phyloP scores from a whole-genome alignment of 192 early-diverging fungal species.

The Piromyces finnis region DNA sequence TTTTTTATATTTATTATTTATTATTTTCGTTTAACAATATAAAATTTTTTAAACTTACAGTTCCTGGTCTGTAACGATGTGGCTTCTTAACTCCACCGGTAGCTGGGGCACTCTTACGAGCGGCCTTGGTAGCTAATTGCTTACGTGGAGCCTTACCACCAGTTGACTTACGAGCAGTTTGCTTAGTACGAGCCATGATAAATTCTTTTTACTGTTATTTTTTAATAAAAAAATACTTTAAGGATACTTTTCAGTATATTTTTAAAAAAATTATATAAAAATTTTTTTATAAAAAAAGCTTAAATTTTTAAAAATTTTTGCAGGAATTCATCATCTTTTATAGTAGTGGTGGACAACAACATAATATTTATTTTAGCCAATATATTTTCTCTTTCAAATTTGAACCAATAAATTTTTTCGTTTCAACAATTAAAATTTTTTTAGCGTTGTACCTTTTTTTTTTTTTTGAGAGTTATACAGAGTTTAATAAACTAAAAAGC shows the following conservation, averaged over 20 bases:
- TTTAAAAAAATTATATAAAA: conserved; percentile 2
- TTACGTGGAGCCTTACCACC: conserved; percentile 98
- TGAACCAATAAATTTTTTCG: background rate
- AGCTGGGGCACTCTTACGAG: conserved; percentile 84
- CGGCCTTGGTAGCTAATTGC: conserved; percentile 39
- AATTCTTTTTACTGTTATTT: background rate
- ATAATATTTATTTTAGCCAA: background rate
- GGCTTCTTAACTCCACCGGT: conserved; percentile 82
- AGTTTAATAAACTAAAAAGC: too few species aligned
- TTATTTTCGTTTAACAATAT: background rate
- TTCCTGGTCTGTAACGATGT: conserved; percentile 64
- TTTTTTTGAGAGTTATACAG: too few species aligned
- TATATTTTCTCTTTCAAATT: background rate
- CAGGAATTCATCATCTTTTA: background rate
- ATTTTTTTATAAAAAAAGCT: background rate
- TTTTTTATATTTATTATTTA: too few species aligned
- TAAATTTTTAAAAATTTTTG: background rate
- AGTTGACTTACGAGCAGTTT: conserved; percentile 97
- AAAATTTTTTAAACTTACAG: conserved; percentile 16
- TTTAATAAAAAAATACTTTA: background rate
- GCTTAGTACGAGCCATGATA: conserved; percentile 60
- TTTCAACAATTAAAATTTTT: too few species aligned
- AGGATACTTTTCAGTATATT: background rate
- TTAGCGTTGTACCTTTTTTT: too few species aligned
- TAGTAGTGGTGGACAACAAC: background rate